A percentile compares a stretch with the other conserved stretches of the same genome.
Evolutionary conservation across 1,284 basidiomycete genomes (phyloP).

Genomic region (Ganoderma boninense): DNA sequence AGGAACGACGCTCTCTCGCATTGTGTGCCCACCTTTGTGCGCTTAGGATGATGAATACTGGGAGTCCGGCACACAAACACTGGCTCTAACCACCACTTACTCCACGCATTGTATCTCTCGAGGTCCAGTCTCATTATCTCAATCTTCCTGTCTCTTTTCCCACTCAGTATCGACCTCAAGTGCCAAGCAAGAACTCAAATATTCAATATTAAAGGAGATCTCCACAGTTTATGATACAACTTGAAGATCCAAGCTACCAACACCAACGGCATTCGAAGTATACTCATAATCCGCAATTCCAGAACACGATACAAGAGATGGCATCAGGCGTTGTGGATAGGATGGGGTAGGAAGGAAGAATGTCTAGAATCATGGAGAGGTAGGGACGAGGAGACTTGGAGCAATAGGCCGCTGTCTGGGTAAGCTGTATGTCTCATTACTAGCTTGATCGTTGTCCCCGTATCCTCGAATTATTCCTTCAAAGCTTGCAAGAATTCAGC

Average conservation of each 20-base stretch:
- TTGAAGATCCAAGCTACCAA: background rate
- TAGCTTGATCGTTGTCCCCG: too few species aligned
- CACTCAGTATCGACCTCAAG: too few species aligned
- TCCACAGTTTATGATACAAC: background rate
- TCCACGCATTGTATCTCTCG: background rate
- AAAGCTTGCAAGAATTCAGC: background rate
- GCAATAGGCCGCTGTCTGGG: too few species aligned
- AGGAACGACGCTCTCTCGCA: too few species aligned
- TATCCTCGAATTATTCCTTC: background rate
- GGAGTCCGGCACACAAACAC: too few species aligned
- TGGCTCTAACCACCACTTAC: background rate
- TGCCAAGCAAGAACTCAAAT: too few species aligned
- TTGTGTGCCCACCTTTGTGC: too few species aligned
- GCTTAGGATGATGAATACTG: too few species aligned
- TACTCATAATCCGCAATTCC: background rate
- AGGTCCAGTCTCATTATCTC: background rate
- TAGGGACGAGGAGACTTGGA: too few species aligned
- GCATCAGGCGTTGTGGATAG: background rate
- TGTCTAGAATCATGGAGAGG: background rate
- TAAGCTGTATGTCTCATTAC: too few species aligned
- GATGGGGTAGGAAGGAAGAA: background rate
- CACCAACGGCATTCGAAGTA: background rate
- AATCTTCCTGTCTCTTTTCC: too few species aligned
- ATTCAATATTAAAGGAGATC: background rate
- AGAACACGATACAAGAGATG: background rate